phyloP scores from a whole-genome alignment of 345 rosid species.

The Rhodamnia rubescens region DNA sequence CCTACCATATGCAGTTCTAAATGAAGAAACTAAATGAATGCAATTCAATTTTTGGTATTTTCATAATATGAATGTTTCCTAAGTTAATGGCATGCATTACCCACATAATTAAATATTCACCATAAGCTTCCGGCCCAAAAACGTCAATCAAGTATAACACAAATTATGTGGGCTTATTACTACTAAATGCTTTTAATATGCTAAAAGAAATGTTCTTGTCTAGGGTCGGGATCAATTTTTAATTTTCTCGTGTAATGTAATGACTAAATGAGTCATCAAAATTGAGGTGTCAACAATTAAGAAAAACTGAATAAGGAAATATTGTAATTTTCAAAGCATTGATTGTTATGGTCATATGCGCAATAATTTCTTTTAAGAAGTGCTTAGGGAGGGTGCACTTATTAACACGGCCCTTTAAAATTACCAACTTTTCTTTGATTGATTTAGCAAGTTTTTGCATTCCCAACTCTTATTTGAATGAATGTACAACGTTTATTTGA shows the following conservation, averaged over 20 bases:
- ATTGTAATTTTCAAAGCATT: background rate
- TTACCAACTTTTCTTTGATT: background rate
- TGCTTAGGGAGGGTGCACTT: background rate
- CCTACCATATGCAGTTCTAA: background rate
- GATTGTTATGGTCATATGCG: background rate
- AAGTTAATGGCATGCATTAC: background rate
- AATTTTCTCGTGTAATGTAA: background rate
- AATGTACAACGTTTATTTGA: background rate
- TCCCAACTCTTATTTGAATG: background rate
- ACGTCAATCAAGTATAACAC: background rate
- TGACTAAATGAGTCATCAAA: background rate
- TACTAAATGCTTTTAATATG: background rate
- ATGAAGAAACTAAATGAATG: background rate
- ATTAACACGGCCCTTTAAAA: background rate
- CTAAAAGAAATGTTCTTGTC: background rate
- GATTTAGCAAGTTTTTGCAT: background rate
- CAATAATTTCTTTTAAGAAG: background rate
- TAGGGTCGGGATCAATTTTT: background rate
- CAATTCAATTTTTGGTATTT: background rate
- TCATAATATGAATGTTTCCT: background rate
- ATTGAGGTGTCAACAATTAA: background rate
- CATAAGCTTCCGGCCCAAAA: background rate
- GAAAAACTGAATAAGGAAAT: background rate
- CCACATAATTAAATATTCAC: background rate
- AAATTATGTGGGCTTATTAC: background rate